A percentile compares a stretch with the other conserved stretches of the same genome.
Conservation (phyloP, 1,139 yeast genomes). For the Sugiyamaella neomexicana region DNA sequence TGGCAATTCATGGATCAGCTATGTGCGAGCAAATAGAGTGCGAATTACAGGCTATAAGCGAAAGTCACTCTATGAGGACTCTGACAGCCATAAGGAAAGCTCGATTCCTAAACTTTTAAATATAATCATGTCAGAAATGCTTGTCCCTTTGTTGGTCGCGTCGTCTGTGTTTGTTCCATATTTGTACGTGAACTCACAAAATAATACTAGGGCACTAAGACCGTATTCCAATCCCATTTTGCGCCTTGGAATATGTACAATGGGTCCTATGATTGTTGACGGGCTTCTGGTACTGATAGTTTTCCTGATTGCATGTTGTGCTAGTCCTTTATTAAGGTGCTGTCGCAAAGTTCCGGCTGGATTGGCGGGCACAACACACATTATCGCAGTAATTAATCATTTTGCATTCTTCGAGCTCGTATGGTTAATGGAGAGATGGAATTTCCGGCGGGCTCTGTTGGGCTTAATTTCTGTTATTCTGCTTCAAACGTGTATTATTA, state of each 20-base stretch:
- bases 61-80: conserved; percentile 29
- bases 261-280: conserved; percentile 57
- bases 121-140: conserved; percentile 49
- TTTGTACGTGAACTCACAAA: conserved; percentile 68
- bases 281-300: conserved; percentile 45
- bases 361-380: conserved; percentile 91
- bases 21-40: conserved; percentile 54
- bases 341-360: conserved; percentile 37
- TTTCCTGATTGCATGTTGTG: conserved; percentile 50
- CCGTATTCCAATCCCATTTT: conserved; percentile 53
- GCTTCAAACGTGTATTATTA: conserved; percentile 56
- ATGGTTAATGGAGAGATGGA: conserved; percentile 65
- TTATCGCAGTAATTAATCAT: conserved; percentile 61
- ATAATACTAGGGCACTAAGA: conserved; percentile 52
- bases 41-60: conserved; percentile 67
- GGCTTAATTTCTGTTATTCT: conserved; percentile 58
- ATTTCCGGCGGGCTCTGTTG: conserved; percentile 55
- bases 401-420: conserved; percentile 58
- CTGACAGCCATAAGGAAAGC: conserved; percentile 34
- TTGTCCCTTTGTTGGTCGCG: conserved; percentile 49
- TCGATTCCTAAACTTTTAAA: conserved; percentile 51
- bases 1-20: conserved; percentile 61
- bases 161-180: conserved; percentile 56
- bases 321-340: conserved; percentile 63
- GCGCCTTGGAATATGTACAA: conserved; percentile 52